phyloP scores from a whole-genome alignment of 495 filamentous ascomycete species.

The Hypoxylon cercidicola region DNA sequence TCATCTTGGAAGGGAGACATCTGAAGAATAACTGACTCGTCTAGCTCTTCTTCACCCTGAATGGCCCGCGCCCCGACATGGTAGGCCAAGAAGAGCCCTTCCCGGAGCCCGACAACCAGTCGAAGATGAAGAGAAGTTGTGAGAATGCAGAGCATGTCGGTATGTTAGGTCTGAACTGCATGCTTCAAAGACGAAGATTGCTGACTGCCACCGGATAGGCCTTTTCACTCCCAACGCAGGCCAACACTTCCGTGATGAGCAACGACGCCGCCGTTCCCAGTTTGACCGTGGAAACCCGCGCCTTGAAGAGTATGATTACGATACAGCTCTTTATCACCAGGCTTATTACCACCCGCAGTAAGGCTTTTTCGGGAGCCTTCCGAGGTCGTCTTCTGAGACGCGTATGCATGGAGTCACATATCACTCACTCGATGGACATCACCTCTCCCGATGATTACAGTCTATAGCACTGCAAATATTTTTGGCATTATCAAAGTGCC shows the following conservation, averaged over 20 bases:
- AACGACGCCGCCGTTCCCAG: constrained; percentile 79
- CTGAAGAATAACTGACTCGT: constrained; percentile 28
- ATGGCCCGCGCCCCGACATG: constrained; percentile 53
- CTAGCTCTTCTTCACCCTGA: constrained; percentile 62
- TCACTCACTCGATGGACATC: not conserved
- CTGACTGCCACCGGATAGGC: constrained; percentile 53
- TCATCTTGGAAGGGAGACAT: not conserved
- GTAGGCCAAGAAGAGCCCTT: constrained; percentile 74
- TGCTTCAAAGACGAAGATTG: constrained; percentile 6
- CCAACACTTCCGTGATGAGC: constrained; percentile 78
- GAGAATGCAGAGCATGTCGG: constrained; percentile 89
- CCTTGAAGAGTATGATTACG: constrained; percentile 68
- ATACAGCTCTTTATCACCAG: constrained; percentile 49
- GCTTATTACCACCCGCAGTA: constrained; percentile 43
- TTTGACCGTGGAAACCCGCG: constrained; percentile 76
- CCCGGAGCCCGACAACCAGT: constrained; percentile 80
- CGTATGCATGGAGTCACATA: too few relatives aligned
- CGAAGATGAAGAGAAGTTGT: constrained; percentile 84
- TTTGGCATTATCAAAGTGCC: too few relatives aligned
- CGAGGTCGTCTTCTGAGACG: not conserved
- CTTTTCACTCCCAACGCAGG: constrained; percentile 78
- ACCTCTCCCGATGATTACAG: not conserved
- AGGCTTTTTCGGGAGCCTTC: constrained; percentile 1
- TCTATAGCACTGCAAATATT: not conserved
- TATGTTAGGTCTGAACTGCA: constrained; percentile 51